Conservation (phyloP, 192 early-diverging fungal species). For the Podila clonocystis region DNA sequence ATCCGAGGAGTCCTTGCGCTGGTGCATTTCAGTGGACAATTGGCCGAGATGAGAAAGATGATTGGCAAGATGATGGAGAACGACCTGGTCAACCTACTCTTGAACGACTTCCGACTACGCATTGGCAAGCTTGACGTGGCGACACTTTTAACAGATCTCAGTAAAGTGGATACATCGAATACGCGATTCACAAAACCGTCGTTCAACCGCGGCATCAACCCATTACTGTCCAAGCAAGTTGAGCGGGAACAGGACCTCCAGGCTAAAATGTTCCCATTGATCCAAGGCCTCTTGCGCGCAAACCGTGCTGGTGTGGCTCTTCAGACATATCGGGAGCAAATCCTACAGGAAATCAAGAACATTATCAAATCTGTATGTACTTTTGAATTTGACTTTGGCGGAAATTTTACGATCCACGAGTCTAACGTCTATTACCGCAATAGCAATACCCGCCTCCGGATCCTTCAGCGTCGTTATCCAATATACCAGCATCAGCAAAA, state of each 20-base stretch:
- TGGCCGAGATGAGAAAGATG: constrained; percentile 69
- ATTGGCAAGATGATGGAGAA: constrained; percentile 79
- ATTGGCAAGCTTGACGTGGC: constrained; percentile 61
- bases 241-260: constrained; percentile 55
- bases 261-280: constrained; percentile 72
- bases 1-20: constrained; percentile 68
- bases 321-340: constrained; percentile 78
- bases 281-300: constrained; percentile 82
- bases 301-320: constrained; percentile 73
- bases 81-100: constrained; percentile 72
- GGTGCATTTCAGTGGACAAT: constrained; percentile 67
- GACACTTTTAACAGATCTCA: constrained; percentile 34
- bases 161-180: constrained; percentile 41
- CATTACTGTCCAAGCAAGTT: constrained; percentile 30
- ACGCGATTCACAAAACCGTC: constrained; percentile 46
- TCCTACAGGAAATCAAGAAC: constrained; percentile 80
- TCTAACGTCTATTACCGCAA: background rate
- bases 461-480: constrained; percentile 1
- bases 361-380: constrained; percentile 80
- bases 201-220: constrained; percentile 44
- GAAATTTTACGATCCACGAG: background rate
- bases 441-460: constrained; percentile 57
- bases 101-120: constrained; percentile 68
- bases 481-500: constrained; percentile 18
- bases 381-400: constrained; percentile 3